Base-by-base conservation (phyloP, 495 filamentous ascomycete genomes). In the Bathelium albidoporum region DNA sequence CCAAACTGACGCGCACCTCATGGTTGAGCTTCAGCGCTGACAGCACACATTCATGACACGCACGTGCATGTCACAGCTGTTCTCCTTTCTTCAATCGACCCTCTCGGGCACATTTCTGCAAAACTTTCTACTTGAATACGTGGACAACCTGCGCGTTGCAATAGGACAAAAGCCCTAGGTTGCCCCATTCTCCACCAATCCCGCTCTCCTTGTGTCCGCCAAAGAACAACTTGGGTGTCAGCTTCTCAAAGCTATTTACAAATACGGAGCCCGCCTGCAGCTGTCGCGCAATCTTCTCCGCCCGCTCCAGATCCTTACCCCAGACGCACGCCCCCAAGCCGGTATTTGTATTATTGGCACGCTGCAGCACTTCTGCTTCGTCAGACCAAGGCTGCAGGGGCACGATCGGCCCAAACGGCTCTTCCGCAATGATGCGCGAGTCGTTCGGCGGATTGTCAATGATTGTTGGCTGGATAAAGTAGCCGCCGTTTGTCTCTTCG, bases 181-280 rank as follows among this genome's bases (percentile, higher is more conserved):
- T 71, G 39, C 72, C 72, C 74, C 83, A 82, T 72, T 88, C 87
- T 20, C 81, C 81, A 2, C 86, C 86, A 62, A 87, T 81, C 1
- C 87, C 87, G 63, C 79, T 82, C 64, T 85, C 77, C 77, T 89
- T 88, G 70, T 83, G 80, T 18, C 86, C 87, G 18, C 75, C 80
- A 68, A 88, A 88, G 59, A 80, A 81, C 1, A 78, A 81, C 63
- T 81, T 81, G 55, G 77, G 80, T 0, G 75, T 75, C 0, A 77
- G 73, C 64, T 78, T 76, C 67, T 73, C 74, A 34, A 61, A 73
- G 32, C 74, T 73, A 59, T 80, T 77, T 18, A 77, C 69, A 36
- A 73, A 72, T 16, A 80, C 72, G 36, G 74, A 76, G n/a, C 81
- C 81, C 20, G 78, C 76, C 64, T 82, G 71, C 14, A 83, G 69